Percentiles rank a stretch among this genome's conserved stretches.
These are phyloP conservation scores for Cladosporium sphaerospermum DNA, from an alignment of 2,329 filamentous ascomycete species.

Conservation along the genomic window DNA sequence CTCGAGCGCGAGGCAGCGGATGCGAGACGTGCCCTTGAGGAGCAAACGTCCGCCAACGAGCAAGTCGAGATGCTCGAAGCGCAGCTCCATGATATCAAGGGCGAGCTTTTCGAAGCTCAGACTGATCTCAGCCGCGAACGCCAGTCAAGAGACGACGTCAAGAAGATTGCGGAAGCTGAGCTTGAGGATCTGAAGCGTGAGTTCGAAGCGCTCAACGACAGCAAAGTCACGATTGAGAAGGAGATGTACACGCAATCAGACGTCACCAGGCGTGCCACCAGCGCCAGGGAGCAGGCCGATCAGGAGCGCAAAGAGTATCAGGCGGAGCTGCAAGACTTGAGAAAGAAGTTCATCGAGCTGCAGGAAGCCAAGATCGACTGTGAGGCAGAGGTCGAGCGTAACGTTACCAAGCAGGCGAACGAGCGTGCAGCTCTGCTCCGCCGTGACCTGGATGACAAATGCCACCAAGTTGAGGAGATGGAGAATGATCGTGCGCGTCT, in stretches of 20 bases:
- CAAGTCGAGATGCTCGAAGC: slow-evolving; percentile 82
- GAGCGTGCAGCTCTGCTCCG: slow-evolving; percentile 73
- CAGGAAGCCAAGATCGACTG: slow-evolving; percentile 82
- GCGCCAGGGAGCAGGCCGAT: slow-evolving; percentile 73
- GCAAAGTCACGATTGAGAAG: slow-evolving; percentile 96
- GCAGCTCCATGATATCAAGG: slow-evolving; percentile 82
- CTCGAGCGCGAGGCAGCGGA: slow-evolving; percentile 85
- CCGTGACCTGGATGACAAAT: slow-evolving; percentile 73
- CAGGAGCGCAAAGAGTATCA: slow-evolving; percentile 86
- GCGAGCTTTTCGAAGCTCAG: slow-evolving; percentile 76
- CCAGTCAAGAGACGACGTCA: slow-evolving; percentile 89
- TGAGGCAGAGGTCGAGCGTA: slow-evolving; percentile 72
- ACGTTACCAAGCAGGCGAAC: slow-evolving; percentile 67
- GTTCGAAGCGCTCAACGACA: slow-evolving; percentile 78
- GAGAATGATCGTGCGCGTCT: slow-evolving; percentile 73
- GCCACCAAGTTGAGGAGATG: slow-evolving; percentile 68
- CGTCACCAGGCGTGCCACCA: slow-evolving; percentile 75
- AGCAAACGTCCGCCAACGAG: slow-evolving; percentile 81
- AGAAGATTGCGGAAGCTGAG: slow-evolving; percentile 84
- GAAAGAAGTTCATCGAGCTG: slow-evolving; percentile 74
- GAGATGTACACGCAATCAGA: slow-evolving; percentile 96
- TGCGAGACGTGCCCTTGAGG: slow-evolving; percentile 77
- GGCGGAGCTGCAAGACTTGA: slow-evolving; percentile 72
- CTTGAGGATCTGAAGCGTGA: slow-evolving; percentile 76
- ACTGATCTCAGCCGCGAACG: slow-evolving; percentile 84